Evolutionary conservation across 2,329 filamentous ascomycete genomes (phyloP).

Genomic region (Pestalotiopsis sp.): DNA sequence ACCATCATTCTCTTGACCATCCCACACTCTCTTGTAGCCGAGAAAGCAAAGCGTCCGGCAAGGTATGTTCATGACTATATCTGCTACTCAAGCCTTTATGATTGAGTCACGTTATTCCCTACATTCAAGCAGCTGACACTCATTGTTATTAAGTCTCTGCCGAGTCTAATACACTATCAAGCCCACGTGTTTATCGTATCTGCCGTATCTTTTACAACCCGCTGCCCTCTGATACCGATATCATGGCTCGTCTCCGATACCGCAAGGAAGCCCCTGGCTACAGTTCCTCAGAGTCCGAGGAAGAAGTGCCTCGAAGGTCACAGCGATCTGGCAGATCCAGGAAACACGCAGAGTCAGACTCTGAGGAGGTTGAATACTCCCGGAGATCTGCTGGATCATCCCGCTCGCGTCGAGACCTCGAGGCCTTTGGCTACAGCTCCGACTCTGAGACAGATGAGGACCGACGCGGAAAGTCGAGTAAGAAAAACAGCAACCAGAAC

Average conservation of each 20-base stretch:
- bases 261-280: slow-evolving; percentile 4
- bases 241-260: slow-evolving; percentile 5
- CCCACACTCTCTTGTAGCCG: background rate
- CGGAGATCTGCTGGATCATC: background rate
- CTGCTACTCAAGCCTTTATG: background rate
- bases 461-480: slow-evolving; percentile 35
- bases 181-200: background rate
- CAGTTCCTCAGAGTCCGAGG: slow-evolving; percentile 7
- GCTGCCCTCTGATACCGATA: background rate
- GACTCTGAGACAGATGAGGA: slow-evolving; percentile 52
- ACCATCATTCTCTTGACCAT: background rate
- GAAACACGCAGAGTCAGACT: background rate
- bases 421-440: slow-evolving; percentile 47
- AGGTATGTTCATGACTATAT: background rate
- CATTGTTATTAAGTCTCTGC: background rate
- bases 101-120: no score
- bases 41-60: background rate
- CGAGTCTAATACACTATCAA: background rate
- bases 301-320: background rate
- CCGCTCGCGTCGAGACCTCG: background rate
- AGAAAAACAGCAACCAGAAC: slow-evolving; percentile 33
- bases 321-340: background rate
- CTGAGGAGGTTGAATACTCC: background rate
- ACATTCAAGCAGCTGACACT: background rate
- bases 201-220: background rate